Percentiles rank a stretch among this genome's conserved stretches.
These are phyloP conservation scores for Zygosaccharomyces gambellarensis DNA, from an alignment of 805 yeast genomes.

Conservation along the genomic window DNA sequence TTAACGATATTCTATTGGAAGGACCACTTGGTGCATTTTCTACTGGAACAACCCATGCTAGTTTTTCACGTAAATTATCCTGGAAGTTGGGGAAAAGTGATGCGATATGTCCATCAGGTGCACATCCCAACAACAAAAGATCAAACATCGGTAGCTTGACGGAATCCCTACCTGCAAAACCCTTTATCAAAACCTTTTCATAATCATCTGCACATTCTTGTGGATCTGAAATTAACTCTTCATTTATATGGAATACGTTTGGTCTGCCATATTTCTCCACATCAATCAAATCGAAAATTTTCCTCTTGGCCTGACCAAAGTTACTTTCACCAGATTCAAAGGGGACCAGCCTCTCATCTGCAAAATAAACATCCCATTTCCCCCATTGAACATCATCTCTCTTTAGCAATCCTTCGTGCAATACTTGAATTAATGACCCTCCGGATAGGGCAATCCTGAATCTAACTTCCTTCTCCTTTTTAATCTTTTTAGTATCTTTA, in stretches of 20 bases:
- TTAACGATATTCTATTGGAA: slow-evolving; percentile 72
- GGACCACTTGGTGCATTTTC: slow-evolving; percentile 88
- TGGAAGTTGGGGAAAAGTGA: slow-evolving; percentile 81
- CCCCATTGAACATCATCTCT: slow-evolving; percentile 82
- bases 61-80: slow-evolving; percentile 74
- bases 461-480: slow-evolving; percentile 57
- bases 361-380: slow-evolving; percentile 93
- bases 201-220: slow-evolving; percentile 93
- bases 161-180: slow-evolving; percentile 93
- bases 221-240: slow-evolving; percentile 64
- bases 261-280: slow-evolving; percentile 46
- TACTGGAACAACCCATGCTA: slow-evolving; percentile 92
- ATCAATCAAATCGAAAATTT: slow-evolving; percentile 59
- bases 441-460: slow-evolving; percentile 91
- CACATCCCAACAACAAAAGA: slow-evolving; percentile 86
- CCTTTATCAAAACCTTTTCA: slow-evolving; percentile 78
- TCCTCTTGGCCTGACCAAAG: slow-evolving; percentile 82
- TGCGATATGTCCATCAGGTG: slow-evolving; percentile 96
- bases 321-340: slow-evolving; percentile 78
- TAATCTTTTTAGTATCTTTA: slow-evolving; percentile 34
- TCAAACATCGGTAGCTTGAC: slow-evolving; percentile 96
- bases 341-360: slow-evolving; percentile 93
- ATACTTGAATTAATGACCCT: slow-evolving; percentile 82
- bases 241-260: slow-evolving; percentile 78
- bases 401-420: slow-evolving; percentile 77